phyloP scores from a whole-genome alignment of 345 rosid species.

The Heritiera fomes region DNA sequence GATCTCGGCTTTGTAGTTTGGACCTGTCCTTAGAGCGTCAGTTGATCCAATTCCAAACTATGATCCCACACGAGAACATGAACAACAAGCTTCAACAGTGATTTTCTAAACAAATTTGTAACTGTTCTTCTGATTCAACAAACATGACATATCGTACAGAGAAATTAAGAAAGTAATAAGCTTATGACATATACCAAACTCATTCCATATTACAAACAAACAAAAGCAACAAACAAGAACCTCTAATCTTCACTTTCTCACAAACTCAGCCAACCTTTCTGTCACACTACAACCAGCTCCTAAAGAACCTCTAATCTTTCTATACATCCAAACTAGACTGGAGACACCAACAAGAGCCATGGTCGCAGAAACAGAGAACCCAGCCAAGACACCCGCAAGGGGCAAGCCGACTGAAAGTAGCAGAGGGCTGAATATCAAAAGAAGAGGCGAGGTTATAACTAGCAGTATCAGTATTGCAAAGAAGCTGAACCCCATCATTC shows the following conservation, averaged over 20 bases:
- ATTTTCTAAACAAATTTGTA: too few species aligned
- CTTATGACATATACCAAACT: too few species aligned
- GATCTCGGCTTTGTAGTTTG: too few species aligned
- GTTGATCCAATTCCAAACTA: too few species aligned
- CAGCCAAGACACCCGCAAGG: constrained; percentile 34
- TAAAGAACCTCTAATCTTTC: constrained; percentile 14
- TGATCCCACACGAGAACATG: too few species aligned
- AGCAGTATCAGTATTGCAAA: constrained; percentile 35
- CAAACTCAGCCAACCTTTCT: constrained; percentile 29
- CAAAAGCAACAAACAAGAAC: neutral
- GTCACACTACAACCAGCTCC: constrained; percentile 21
- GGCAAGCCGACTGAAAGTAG: constrained; percentile 27
- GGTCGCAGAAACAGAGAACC: constrained; percentile 33
- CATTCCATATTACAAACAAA: too few species aligned
- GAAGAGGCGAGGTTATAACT: constrained; percentile 37
- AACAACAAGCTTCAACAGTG: too few species aligned
- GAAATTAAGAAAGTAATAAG: too few species aligned
- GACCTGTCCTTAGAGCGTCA: too few species aligned
- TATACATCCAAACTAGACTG: constrained; percentile 31
- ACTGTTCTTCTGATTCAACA: too few species aligned
- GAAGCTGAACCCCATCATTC: constrained; percentile 41
- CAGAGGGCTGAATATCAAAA: constrained; percentile 44
- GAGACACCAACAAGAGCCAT: constrained; percentile 41
- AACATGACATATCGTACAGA: too few species aligned
- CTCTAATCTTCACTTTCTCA: constrained; percentile 13